Evolutionary conservation across 2,329 filamentous ascomycete genomes (phyloP), one percentile per base, ranked within the genome.

Genomic region (Talaromyces rugulosus): DNA sequence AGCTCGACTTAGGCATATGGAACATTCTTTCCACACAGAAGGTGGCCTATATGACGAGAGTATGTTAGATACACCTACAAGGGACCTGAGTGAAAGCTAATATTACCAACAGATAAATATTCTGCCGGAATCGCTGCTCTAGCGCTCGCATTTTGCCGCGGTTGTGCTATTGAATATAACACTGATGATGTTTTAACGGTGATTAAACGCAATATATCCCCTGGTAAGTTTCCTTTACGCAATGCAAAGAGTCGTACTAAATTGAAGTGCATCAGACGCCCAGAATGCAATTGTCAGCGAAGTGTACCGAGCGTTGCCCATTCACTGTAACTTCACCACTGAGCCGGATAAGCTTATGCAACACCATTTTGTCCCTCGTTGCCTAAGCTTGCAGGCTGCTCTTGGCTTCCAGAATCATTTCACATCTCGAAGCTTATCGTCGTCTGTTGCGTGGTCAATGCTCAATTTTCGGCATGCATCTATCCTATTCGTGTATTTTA

Each of bases 281-380:
- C 79, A 86, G 59, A 80, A 82, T 50, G 81, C 87, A 62, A 87
- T 88, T 80, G 78, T 90, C 58, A 82, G 80, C 47, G 87, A 90
- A 66, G 79, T 92, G 12, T 87, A 91, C 58, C 82, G 85, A 47
- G 85, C 90, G 62, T 79, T 93, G 58, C 89, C 88, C 65, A 82
- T 91, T 33, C 86, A 88, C 56, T 85, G 93, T 55, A 94, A 98
- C 76, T 96, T 93, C 71, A 89, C 91, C 0, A 85, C 90, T 56
- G 91, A 96, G 63, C 85, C 89, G 67, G 88, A 94, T 71, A 82
- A 87, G 62, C 79, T 96, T 36, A 84, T 95, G 65, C 82, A 88
- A 63, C 93, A 95, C 69, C 80, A 82, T 3, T 82, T 87, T 40
- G 83, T 97, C 53, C 89, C 92, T 63, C 83, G 90, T 61, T 91